A percentile compares a stretch with the other conserved stretches of the same genome.
Evolutionary conservation across 2,329 filamentous ascomycete species (phyloP).

Genomic region (Elsinoe arachidis): DNA sequence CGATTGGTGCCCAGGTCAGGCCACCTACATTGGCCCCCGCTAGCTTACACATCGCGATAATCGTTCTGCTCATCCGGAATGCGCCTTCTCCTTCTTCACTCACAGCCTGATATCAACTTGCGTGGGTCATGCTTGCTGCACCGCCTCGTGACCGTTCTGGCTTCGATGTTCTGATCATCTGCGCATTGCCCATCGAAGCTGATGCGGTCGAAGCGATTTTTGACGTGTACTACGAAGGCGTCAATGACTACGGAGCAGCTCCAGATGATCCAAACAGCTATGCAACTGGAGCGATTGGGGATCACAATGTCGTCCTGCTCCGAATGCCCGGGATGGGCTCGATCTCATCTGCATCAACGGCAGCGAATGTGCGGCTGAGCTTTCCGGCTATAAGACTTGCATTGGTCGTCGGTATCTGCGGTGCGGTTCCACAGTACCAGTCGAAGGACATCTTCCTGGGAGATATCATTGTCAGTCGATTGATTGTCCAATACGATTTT

Average conservation of each 20-base stretch:
- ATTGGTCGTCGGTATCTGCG: conserved; percentile 20
- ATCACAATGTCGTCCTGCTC: conserved; percentile 18
- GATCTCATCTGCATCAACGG: conserved; percentile 13
- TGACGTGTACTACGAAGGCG: conserved; percentile 11
- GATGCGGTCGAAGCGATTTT: conserved; percentile 17
- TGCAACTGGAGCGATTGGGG: conserved; percentile 17
- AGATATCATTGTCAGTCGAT: conserved; percentile 27
- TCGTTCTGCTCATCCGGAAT: no score
- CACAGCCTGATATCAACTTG: no score
- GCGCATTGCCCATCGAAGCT: conserved; percentile 17
- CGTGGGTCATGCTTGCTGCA: not conserved
- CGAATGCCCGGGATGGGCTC: conserved; percentile 17
- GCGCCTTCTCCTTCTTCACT: no score
- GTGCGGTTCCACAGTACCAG: conserved; percentile 15
- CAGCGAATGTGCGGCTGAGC: conserved; percentile 16
- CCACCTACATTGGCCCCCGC: no score
- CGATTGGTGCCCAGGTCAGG: no score
- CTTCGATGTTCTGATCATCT: conserved; percentile 18
- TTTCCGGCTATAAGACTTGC: conserved; percentile 19
- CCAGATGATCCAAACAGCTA: conserved; percentile 19
- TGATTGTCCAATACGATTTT: conserved; percentile 25
- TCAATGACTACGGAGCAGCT: not conserved
- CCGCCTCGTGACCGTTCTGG: conserved; percentile 5
- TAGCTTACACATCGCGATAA: no score
- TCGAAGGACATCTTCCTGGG: conserved; percentile 20